phyloP scores from a whole-genome alignment of 257 asterid species.

The Jaltomata sinuosa region DNA sequence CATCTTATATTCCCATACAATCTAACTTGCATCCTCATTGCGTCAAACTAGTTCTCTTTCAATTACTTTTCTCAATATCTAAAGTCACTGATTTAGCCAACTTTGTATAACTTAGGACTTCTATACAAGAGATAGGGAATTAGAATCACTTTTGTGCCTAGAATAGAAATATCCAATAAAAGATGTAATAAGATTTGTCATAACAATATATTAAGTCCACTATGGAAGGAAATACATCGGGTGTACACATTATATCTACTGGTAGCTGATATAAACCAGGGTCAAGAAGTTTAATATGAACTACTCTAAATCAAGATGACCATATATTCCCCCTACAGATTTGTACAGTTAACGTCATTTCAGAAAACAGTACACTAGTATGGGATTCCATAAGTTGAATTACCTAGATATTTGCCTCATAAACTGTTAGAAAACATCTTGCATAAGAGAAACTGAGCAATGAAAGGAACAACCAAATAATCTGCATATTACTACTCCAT shows the following conservation, averaged over 20 bases:
- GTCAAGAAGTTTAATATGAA: neutral
- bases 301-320: neutral
- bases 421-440: neutral
- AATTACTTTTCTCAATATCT: neutral
- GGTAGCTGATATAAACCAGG: neutral
- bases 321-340: neutral
- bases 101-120: neutral
- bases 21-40: neutral
- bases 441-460: neutral
- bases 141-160: neutral
- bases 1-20: neutral
- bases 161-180: neutral
- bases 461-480: neutral
- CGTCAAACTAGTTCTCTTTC: neutral
- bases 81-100: neutral
- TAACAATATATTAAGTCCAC: neutral
- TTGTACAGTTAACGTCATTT: neutral
- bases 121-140: neutral
- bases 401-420: neutral
- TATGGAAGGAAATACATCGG: neutral
- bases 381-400: neutral
- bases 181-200: neutral
- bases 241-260: neutral
- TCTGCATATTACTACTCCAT: neutral
- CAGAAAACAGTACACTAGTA: neutral